Evolutionary conservation across 208 protist species (phyloP).

Genomic region (Trypanosoma scelopori): DNA sequence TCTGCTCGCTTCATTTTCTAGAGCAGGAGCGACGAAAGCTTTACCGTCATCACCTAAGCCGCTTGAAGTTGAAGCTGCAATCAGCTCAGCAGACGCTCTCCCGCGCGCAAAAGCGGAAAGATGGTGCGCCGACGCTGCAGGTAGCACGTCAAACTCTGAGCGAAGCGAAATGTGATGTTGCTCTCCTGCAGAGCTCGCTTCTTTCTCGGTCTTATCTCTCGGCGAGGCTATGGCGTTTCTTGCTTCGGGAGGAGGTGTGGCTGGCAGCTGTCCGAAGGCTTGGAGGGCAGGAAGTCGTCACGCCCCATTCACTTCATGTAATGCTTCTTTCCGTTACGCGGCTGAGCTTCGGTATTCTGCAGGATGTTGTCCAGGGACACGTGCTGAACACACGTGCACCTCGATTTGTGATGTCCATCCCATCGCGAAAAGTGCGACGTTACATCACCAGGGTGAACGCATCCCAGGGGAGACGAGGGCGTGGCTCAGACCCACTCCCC

Average conservation of each 20-base stretch:
- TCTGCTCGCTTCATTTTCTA: conserved; percentile 45
- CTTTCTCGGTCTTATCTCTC: conserved; percentile 64
- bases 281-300: background rate
- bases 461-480: too few species aligned
- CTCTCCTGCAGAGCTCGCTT: conserved; percentile 40
- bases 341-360: conserved; percentile 54
- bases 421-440: conserved; percentile 34
- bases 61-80: conserved; percentile 8
- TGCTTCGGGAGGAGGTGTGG: conserved; percentile 63
- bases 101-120: background rate
- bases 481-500: too few species aligned
- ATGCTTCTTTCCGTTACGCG: conserved; percentile 45
- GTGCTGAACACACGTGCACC: conserved; percentile 49
- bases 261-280: conserved; percentile 31
- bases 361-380: conserved; percentile 57
- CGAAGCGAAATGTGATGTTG: conserved; percentile 27
- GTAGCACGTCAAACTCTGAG: background rate
- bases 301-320: conserved; percentile 18
- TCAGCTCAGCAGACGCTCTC: background rate
- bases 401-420: conserved; percentile 84
- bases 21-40: conserved; percentile 52
- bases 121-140: background rate
- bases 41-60: conserved; percentile 19
- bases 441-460: too few species aligned
- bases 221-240: conserved; percentile 61